Evolutionary conservation across 2,329 filamentous ascomycete genomes (phyloP).

Genomic region (Penicillium brasilianum): DNA sequence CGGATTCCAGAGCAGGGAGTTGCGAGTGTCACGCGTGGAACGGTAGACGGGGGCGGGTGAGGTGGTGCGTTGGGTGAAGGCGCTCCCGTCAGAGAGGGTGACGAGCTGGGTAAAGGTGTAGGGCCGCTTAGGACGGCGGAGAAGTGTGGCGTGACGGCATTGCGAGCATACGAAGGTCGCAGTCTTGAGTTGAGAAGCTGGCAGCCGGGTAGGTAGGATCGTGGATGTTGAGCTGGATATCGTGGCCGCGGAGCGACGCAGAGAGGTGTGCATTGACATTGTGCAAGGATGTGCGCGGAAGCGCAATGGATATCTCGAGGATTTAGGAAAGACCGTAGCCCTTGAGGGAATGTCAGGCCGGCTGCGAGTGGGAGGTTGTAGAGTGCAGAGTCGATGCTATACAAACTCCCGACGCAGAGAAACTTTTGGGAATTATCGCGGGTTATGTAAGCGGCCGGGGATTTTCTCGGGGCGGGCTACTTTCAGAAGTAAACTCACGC

Average conservation of each 20-base stretch:
- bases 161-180: slow-evolving; percentile 60
- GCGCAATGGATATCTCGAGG: neutral
- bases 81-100: slow-evolving; percentile 86
- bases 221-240: slow-evolving; percentile 38
- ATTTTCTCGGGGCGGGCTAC: slow-evolving; percentile 28
- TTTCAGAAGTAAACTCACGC: slow-evolving; percentile 1
- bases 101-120: slow-evolving; percentile 98
- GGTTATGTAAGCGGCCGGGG: slow-evolving; percentile 40
- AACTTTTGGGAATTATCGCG: slow-evolving; percentile 39
- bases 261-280: slow-evolving; percentile 45
- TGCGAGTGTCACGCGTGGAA: slow-evolving; percentile 81
- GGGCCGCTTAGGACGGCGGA: slow-evolving; percentile 85
- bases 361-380: slow-evolving; percentile 17
- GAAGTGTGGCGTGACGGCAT: slow-evolving; percentile 80
- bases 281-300: slow-evolving; percentile 8
- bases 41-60: slow-evolving; percentile 62
- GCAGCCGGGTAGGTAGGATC: slow-evolving; percentile 41
- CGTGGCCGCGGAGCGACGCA: slow-evolving; percentile 43
- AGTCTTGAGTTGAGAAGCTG: slow-evolving; percentile 33
- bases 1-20: slow-evolving; percentile 91
- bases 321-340: neutral
- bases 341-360: neutral
- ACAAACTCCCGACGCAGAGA: slow-evolving; percentile 33
- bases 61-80: slow-evolving; percentile 63
- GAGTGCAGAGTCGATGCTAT: slow-evolving; percentile 30